Conservation (phyloP, 805 yeast species). For the Candida cerambycidarum region DNA sequence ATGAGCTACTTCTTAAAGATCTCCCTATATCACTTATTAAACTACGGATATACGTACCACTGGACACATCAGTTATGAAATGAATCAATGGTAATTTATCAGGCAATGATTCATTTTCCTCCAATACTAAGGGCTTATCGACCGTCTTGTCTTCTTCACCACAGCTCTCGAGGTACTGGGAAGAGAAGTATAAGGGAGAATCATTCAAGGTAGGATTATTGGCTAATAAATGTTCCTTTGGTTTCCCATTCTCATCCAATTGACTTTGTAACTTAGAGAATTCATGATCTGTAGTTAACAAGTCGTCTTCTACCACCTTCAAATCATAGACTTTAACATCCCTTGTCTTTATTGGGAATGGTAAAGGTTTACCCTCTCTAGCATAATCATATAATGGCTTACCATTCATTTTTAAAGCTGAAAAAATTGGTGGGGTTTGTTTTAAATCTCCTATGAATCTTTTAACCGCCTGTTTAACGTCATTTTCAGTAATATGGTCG, state of each 20-base stretch:
- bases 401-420: conserved; percentile 94
- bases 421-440: conserved; percentile 94
- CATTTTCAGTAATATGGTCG: conserved; percentile 55
- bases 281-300: conserved; percentile 54
- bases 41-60: conserved; percentile 94
- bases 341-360: conserved; percentile 77
- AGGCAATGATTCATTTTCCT: conserved; percentile 38
- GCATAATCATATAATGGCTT: conserved; percentile 94
- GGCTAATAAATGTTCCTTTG: conserved; percentile 45
- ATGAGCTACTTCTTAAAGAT: conserved; percentile 75
- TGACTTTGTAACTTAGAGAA: conserved; percentile 47
- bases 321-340: conserved; percentile 61
- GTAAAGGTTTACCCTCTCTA: conserved; percentile 79
- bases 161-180: conserved; percentile 48
- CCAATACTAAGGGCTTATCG: conserved; percentile 39
- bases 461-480: conserved; percentile 48
- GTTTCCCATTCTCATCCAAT: conserved; percentile 48
- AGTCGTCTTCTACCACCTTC: conserved; percentile 51
- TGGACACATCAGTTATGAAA: conserved; percentile 76
- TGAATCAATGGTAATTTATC: conserved; percentile 68
- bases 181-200: conserved; percentile 59
- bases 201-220: conserved; percentile 59
- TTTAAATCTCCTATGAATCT: conserved; percentile 77
- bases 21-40: conserved; percentile 86
- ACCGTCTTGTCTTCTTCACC: conserved; percentile 39